Evolutionary conservation across 2,329 filamentous ascomycete genomes (phyloP), one percentile per base, ranked within the genome.

Genomic region (Aaosphaeria pasadenensis): DNA sequence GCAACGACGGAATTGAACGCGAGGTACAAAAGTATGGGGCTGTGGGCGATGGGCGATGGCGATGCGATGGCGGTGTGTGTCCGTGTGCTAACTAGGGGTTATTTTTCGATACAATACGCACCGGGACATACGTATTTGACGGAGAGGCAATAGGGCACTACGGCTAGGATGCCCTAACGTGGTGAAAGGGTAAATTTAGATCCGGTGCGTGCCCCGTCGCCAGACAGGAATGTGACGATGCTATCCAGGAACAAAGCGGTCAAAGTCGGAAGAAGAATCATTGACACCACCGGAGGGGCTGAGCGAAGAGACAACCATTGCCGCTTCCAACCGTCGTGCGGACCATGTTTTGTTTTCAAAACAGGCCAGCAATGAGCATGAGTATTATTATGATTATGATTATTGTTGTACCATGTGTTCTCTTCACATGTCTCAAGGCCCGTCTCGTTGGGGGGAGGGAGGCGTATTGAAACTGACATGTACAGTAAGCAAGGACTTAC

Each of bases 231-330:
- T 38, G 39, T 50, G 53, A 62, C 64, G 62, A 65, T 52, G 59
- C 49, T 66, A 58, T 61, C 63, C 64, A 64, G 56, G 53, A 49
- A 57, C 55, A 54, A 51, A 51, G 62, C 66, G 65, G 63, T 62
- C 64, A 66, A 63, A 61, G 50, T 60, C 66, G 64, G 66, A 56
- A 59, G 44, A 7, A 32, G 17, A 24, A 24, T 24, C 17, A 24
- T 24, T 24, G 17, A 24, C 17, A 24, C 17, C 17, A 24, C 17
- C 17, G 48, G 54, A 61, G 48, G 47, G 63, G 61, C 63, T 63
- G 59, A 55, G 60, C 51, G 51, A 44, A 24, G 17, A 24, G 17
- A 42, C 28, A 17, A 13, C 24, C 30, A 29, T 42, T 40, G 53
- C 61, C 57, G 61, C 49, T 53, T 48, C 53, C 58, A 62, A 52